Percentiles rank a stretch among this genome's conserved stretches.
These are phyloP conservation scores for Diaporthe longicolla DNA, from an alignment of 2,329 filamentous ascomycete species.

Conservation along the genomic window DNA sequence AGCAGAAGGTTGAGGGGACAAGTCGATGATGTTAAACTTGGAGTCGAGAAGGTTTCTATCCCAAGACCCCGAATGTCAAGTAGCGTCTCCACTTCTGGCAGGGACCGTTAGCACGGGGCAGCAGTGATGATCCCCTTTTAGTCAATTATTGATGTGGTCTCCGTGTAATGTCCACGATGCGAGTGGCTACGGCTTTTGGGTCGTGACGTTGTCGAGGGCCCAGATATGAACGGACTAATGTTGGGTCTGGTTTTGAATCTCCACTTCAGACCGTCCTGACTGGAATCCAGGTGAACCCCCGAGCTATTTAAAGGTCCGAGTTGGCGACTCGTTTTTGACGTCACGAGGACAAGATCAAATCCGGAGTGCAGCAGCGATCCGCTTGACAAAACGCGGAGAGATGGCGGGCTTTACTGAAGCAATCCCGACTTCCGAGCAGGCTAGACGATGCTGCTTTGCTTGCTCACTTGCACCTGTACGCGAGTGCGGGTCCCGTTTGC, in stretches of 20 bases:
- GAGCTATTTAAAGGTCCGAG: not conserved
- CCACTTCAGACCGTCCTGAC: slow-evolving; percentile 3
- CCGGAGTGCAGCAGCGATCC: slow-evolving; percentile 28
- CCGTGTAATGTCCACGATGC: not conserved
- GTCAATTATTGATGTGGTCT: slow-evolving; percentile 19
- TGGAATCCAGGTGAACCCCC: not conserved
- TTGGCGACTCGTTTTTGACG: slow-evolving; percentile 4
- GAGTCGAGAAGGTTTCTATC: not conserved
- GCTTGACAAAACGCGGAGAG: slow-evolving; percentile 2
- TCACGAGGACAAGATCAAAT: slow-evolving; percentile 10
- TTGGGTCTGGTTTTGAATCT: not conserved
- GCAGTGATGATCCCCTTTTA: slow-evolving; percentile 7
- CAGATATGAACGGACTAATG: slow-evolving; percentile 1
- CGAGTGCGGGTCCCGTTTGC: slow-evolving; percentile 8
- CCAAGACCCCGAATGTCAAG: slow-evolving; percentile 4
- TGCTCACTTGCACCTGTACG: not conserved
- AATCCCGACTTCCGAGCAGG: slow-evolving; percentile 13
- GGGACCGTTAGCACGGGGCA: slow-evolving; percentile 4
- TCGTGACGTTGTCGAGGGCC: slow-evolving; percentile 6
- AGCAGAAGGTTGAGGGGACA: not conserved
- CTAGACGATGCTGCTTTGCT: not conserved
- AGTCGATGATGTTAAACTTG: not conserved
- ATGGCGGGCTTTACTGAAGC: slow-evolving; percentile 1
- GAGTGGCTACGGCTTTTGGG: not conserved
- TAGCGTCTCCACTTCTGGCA: slow-evolving; percentile 16